A percentile compares a stretch with the other conserved stretches of the same genome.
These are phyloP conservation scores for Dendrostoma leiphaemia DNA, from an alignment of 2,329 filamentous ascomycete species.

Conservation along the genomic window DNA sequence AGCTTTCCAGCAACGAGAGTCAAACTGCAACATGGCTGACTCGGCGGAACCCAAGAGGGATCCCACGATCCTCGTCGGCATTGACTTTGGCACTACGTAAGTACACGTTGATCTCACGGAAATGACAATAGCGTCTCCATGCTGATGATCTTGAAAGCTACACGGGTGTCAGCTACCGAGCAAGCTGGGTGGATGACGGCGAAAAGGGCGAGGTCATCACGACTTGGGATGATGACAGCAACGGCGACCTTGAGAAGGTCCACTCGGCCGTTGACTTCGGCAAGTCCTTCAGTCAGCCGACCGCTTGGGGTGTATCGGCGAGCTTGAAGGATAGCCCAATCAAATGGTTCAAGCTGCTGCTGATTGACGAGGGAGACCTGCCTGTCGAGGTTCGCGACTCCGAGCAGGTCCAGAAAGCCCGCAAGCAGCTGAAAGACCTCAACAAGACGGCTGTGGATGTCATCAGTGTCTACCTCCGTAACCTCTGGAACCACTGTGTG, in stretches of 20 bases:
- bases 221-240: constrained; percentile 25
- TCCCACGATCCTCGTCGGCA: constrained; percentile 32
- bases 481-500: constrained; percentile 32
- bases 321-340: too few relatives aligned
- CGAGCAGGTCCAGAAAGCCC: constrained; percentile 19
- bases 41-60: too few relatives aligned
- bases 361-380: constrained; percentile 33
- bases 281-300: constrained; percentile 31
- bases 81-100: constrained; percentile 39
- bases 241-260: constrained; percentile 29
- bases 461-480: constrained; percentile 31
- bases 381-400: constrained; percentile 22
- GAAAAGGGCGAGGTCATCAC: too few relatives aligned
- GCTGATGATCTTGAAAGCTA: too few relatives aligned
- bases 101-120: too few relatives aligned
- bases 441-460: constrained; percentile 23
- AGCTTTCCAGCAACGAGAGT: too few relatives aligned
- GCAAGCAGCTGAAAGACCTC: neutral
- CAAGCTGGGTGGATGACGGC: too few relatives aligned
- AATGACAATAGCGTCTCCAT: too few relatives aligned
- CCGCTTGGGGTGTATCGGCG: too few relatives aligned
- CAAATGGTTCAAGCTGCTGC: constrained; percentile 41
- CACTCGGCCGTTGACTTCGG: constrained; percentile 28
- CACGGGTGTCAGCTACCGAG: too few relatives aligned
- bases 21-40: too few relatives aligned